phyloP scores from a whole-genome alignment of 257 asterid species.

The Nicotiana tomentosiformis region DNA sequence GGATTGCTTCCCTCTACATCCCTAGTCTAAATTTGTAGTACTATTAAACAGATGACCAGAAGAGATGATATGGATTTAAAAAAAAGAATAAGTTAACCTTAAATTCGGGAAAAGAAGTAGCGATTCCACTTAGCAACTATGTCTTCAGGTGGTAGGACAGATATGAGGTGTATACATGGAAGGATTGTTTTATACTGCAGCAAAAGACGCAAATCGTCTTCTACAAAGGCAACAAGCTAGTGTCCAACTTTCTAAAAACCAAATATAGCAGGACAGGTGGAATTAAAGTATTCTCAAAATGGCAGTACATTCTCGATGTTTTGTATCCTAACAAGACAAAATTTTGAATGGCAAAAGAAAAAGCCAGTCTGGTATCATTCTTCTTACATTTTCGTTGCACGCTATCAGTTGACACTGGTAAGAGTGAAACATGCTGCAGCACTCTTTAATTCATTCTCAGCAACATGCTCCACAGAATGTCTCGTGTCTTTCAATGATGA shows the following conservation, averaged over 20 bases:
- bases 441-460: constrained; percentile 68
- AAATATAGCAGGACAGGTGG: neutral
- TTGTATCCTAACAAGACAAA: constrained; percentile 5
- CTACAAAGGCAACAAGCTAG: constrained; percentile 1
- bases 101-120: neutral
- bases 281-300: neutral
- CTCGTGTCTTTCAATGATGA: constrained; percentile 58
- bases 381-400: constrained; percentile 11
- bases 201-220: neutral
- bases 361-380: constrained; percentile 16
- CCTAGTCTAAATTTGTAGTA: neutral
- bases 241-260: neutral
- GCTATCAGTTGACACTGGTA: constrained; percentile 54
- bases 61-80: neutral
- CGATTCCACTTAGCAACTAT: neutral
- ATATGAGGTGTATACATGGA: neutral
- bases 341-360: constrained; percentile 17
- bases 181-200: neutral
- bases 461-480: constrained; percentile 59
- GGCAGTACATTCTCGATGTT: constrained; percentile 19
- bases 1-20: neutral
- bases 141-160: neutral
- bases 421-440: constrained; percentile 87
- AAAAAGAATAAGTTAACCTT: neutral
- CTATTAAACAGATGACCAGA: neutral